These are phyloP conservation scores for Cornus suecica DNA, from an alignment of 148 eudicot genomes.

Conservation along the genomic window DNA sequence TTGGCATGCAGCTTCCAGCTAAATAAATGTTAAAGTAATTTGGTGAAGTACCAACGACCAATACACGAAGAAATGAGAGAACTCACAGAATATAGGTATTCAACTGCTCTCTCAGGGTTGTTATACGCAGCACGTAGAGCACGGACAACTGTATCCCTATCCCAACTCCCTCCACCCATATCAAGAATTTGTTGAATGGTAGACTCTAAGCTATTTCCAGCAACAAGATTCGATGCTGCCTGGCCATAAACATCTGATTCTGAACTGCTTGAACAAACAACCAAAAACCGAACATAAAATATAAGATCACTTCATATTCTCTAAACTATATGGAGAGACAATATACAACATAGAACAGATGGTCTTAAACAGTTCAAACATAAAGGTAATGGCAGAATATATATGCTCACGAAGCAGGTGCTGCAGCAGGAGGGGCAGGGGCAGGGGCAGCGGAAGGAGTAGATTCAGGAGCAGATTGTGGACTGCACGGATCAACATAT, in stretches of 20 bases:
- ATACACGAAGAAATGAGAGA: not conserved
- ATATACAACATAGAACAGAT: not conserved
- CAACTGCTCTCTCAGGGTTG: conserved; percentile 95
- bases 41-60: conserved; percentile 6
- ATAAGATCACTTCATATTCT: not conserved
- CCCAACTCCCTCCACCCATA: conserved; percentile 97
- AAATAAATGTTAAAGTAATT: not conserved
- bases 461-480: conserved; percentile 32
- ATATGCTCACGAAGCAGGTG: conserved; percentile 45
- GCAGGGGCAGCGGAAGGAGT: conserved; percentile 33
- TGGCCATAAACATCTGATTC: conserved; percentile 65
- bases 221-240: conserved; percentile 87
- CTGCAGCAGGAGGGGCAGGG: conserved; percentile 25
- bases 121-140: conserved; percentile 87
- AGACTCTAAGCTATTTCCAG: conserved; percentile 62
- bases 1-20: conserved; percentile 1
- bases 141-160: conserved; percentile 74
- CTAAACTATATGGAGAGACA: not conserved
- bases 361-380: conserved; percentile 4
- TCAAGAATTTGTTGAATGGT: conserved; percentile 81
- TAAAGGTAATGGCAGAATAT: not conserved
- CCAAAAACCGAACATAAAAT: not conserved
- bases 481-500: conserved; percentile 25
- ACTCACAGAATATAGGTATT: conserved; percentile 80
- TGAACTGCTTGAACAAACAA: conserved; percentile 27